Evolutionary conservation across 1,284 basidiomycete genomes (phyloP), one percentile per base, ranked within the genome.

Genomic region (Puccinia triticina): DNA sequence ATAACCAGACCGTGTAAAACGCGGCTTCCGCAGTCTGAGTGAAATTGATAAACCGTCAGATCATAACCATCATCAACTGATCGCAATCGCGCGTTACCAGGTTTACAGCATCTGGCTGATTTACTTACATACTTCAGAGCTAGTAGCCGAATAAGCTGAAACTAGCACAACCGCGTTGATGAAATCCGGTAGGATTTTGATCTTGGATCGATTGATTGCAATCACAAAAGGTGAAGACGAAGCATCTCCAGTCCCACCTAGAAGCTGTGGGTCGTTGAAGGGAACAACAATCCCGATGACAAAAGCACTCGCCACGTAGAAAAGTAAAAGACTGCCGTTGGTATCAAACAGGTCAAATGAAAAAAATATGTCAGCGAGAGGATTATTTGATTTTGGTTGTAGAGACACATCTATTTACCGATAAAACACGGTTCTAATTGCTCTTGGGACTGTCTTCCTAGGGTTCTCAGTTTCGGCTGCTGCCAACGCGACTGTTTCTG

Each of bases 121-220:
- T 67, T 91, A 91, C 0, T 91, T 92, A 87, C 94, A 96, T 76
- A 96, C 86, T 85, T 94, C 92, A 84, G 92, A 92, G 53, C 91
- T 93, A 2, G 92, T 93, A 3, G 94, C 93, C 12, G 92, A 94
- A 89, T 94, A 94, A 1, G 94, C 94, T 74, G 92, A 90, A 48
- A 92, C 91, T 82, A 93, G 89, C 53, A 93, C 87, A 66, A 88
- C 88, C 48, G 89, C 88, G 84, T 93, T 93, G 85, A 89, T 86
- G 67, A 88, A 84, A 21, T 84, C 84, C 2, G 86, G 87, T 14
- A 88, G 84, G 16, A 85, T 83, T 43, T 85, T 85, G 71, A 88
- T 87, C 11, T 85, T 84, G 0, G 88, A 86, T 18, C 84, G 82
- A 46, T 86, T 84, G 85, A 88, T 87, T 14, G 87, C 86, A 80